Conservation (phyloP, 768 basidiomycete species). For the Lenzites betulinus region DNA sequence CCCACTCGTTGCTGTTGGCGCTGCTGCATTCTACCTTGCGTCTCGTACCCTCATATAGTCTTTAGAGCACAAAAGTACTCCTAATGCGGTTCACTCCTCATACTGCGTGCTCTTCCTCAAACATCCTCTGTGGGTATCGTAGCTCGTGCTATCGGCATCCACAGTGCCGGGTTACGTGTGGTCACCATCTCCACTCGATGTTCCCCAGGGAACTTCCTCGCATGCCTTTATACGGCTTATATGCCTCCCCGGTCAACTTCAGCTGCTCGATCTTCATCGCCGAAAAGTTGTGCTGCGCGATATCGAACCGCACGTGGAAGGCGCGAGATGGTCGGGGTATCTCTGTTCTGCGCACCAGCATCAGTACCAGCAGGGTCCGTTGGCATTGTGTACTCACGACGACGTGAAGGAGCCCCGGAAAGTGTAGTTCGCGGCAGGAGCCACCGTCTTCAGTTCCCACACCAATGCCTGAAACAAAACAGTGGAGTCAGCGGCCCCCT, state of each 20-base stretch:
- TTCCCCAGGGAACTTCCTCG: slow-evolving; percentile 65
- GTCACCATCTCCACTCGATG: slow-evolving; percentile 59
- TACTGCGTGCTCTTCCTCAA: not conserved
- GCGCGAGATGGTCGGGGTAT: slow-evolving; percentile 71
- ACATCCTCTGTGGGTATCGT: not conserved
- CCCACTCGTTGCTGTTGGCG: not conserved
- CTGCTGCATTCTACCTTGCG: slow-evolving; percentile 1
- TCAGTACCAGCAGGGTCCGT: slow-evolving; percentile 7
- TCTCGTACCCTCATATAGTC: slow-evolving; percentile 23
- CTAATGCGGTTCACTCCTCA: slow-evolving; percentile 7
- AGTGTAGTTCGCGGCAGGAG: slow-evolving; percentile 66
- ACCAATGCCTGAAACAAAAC: slow-evolving; percentile 52
- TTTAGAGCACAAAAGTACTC: slow-evolving; percentile 24
- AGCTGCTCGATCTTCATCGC: slow-evolving; percentile 85
- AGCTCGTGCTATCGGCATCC: not conserved
- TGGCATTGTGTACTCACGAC: slow-evolving; percentile 42
- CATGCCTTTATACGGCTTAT: slow-evolving; percentile 93
- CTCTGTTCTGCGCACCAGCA: slow-evolving; percentile 34
- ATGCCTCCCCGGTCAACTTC: slow-evolving; percentile 73
- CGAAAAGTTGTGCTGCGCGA: slow-evolving; percentile 72
- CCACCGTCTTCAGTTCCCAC: slow-evolving; percentile 76
- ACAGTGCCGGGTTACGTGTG: not conserved
- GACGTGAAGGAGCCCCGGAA: slow-evolving; percentile 79
- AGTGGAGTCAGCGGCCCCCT: not conserved
- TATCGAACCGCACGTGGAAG: slow-evolving; percentile 69